Base-by-base conservation (phyloP, 257 asterid species). In the Scutellaria minor region DNA sequence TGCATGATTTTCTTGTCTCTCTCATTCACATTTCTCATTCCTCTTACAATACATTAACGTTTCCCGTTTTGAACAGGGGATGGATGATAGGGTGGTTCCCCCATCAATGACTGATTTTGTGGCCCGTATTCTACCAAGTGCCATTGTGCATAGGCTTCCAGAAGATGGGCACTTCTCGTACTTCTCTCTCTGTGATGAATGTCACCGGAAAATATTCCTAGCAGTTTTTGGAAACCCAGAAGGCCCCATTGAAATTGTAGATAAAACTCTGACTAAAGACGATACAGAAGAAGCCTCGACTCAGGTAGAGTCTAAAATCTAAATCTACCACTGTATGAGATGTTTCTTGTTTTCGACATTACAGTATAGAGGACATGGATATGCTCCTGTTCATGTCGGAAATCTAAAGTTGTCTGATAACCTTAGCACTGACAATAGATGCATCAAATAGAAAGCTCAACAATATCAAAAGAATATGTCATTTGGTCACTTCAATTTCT, bases 151-250 rank as follows among this genome's bases (percentile, higher is more conserved):
- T 74, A 80, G 78, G 59, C 94, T 93, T 71, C 91, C 90, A 10
- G 85, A 77, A 13, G 98, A 93, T 74, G 98, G 97, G 3, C 98
- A 93, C 72, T 91, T 84, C 58, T 91, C 98, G 53, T 93, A 80
- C 79, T 85, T 91, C 84, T 78, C 85, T 48, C 78, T 83, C 5
- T 88, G 98, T 41, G 80, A 91, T 42, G 85, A 86, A 72, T 93
- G 97, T 56, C 97, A 91, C n/a, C 80, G 88, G 73, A 77, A 88
- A 45, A 86, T 91, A 46, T 81, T 91, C 75, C 74, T 82, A 3
- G 79, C 91, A 56, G 83, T 93, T 80, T 93, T 89, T 59, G 97
- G 98, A 50, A 83, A 62, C 71, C 96, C 96, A 9, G 85, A 66
- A 66, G 96, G 96, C 44, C 89, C 90, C 1, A 72, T 90, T 10